A percentile compares a stretch with the other conserved stretches of the same genome.
These are phyloP conservation scores for Lathyrus sativus DNA, from an alignment of 306 rosid genomes.

Conservation along the genomic window DNA sequence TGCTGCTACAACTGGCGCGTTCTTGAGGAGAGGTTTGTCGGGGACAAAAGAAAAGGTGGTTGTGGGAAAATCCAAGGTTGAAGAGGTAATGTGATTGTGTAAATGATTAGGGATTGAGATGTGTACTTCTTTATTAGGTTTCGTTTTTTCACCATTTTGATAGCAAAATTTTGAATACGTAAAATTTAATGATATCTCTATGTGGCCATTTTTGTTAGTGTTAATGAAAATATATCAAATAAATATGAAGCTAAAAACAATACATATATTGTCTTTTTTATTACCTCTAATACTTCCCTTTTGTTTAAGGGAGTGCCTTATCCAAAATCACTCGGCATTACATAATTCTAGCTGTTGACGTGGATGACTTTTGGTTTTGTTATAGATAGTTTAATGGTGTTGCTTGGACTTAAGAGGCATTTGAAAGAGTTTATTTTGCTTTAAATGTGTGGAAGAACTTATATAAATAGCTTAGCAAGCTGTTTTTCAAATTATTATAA, in stretches of 20 bases:
- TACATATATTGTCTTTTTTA: not conserved
- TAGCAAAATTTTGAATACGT: conserved; percentile 20
- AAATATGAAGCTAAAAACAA: not conserved
- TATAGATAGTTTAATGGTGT: too few relatives aligned
- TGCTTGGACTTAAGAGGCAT: too few relatives aligned
- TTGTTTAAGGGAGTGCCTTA: too few relatives aligned
- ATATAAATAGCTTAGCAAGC: too few relatives aligned
- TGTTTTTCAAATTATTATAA: too few relatives aligned
- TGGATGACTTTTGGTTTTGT: too few relatives aligned
- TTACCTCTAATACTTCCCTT: not conserved
- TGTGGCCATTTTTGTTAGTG: conserved; percentile 9
- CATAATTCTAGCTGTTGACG: too few relatives aligned
- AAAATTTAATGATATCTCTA: not conserved
- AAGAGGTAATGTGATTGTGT: conserved; percentile 64
- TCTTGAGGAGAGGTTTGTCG: conserved; percentile 69
- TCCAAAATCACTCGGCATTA: too few relatives aligned
- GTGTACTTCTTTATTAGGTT: not conserved
- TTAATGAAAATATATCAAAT: not conserved
- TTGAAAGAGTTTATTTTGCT: too few relatives aligned
- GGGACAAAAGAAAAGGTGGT: conserved; percentile 89
- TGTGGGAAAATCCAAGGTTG: conserved; percentile 88
- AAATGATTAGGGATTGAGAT: conserved; percentile 25
- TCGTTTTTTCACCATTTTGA: conserved; percentile 4
- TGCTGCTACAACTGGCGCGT: conserved; percentile 81
- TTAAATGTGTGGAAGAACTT: too few relatives aligned